Evolutionary conservation across 768 basidiomycete species (phyloP).

Genomic region (Clitopilus passeckerianus): DNA sequence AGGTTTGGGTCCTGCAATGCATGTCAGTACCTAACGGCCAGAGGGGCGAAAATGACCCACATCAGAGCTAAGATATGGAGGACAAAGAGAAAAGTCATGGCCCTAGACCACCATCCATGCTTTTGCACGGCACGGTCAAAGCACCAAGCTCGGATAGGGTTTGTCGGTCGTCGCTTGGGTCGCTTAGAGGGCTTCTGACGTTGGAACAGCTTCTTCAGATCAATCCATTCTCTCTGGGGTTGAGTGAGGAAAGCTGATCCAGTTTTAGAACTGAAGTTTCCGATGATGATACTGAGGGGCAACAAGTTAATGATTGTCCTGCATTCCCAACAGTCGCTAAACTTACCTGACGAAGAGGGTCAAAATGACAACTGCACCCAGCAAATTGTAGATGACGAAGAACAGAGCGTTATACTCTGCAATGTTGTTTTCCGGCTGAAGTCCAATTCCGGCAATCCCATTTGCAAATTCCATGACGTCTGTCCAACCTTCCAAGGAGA

Average conservation of each 20-base stretch:
- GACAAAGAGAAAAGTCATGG: constrained; percentile 74
- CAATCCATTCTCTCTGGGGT: constrained; percentile 91
- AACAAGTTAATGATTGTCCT: constrained; percentile 7
- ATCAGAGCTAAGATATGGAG: constrained; percentile 81
- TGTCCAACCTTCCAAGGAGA: constrained; percentile 96
- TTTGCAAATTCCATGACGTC: constrained; percentile 84
- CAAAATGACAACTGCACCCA: constrained; percentile 86
- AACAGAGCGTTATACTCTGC: constrained; percentile 85
- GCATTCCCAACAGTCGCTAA: background rate
- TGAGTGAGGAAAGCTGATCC: constrained; percentile 83
- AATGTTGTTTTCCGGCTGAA: constrained; percentile 68
- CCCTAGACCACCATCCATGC: constrained; percentile 88
- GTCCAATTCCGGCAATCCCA: constrained; percentile 63
- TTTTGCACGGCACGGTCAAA: constrained; percentile 88
- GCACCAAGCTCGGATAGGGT: constrained; percentile 72
- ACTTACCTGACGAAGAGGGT: constrained; percentile 86
- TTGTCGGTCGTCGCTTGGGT: constrained; percentile 57
- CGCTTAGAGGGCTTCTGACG: constrained; percentile 84
- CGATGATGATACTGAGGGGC: constrained; percentile 81
- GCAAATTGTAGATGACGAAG: constrained; percentile 85
- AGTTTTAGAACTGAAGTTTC: constrained; percentile 84
- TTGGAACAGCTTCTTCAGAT: constrained; percentile 82
- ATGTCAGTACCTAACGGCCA: constrained; percentile 2
- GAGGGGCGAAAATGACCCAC: constrained; percentile 37
- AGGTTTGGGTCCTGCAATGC: constrained; percentile 70